These are phyloP conservation scores for Sherardia arvensis DNA, from an alignment of 257 asterid genomes.

Conservation along the genomic window DNA sequence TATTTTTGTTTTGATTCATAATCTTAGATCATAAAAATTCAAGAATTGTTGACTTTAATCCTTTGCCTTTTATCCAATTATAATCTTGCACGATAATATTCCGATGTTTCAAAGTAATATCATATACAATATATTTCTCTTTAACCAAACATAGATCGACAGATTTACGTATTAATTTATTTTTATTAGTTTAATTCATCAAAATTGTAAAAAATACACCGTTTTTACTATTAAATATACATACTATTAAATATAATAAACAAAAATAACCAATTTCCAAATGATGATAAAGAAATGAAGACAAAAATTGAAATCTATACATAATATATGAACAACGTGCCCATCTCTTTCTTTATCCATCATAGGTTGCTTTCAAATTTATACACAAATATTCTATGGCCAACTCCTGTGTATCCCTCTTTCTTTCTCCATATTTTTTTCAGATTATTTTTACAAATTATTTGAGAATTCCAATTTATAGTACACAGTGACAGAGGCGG, in stretches of 20 bases:
- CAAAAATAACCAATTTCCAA: too few relatives aligned
- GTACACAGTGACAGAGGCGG: too few relatives aligned
- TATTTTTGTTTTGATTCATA: not conserved
- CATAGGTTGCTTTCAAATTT: slow-evolving; percentile 35
- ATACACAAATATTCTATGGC: slow-evolving; percentile 27
- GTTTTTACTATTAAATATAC: too few relatives aligned
- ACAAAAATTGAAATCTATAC: not conserved
- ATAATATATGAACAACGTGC: slow-evolving; percentile 16
- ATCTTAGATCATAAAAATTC: not conserved
- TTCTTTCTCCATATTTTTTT: not conserved
- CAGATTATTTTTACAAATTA: not conserved
- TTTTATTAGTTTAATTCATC: too few relatives aligned
- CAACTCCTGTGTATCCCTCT: slow-evolving; percentile 5
- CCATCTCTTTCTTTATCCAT: slow-evolving; percentile 36
- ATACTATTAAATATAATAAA: too few relatives aligned
- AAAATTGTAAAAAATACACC: too few relatives aligned
- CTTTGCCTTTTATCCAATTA: not conserved
- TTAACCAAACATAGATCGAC: not conserved
- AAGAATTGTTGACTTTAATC: not conserved
- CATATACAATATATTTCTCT: not conserved
- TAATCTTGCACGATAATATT: not conserved
- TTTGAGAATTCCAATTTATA: too few relatives aligned
- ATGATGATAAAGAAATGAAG: not conserved
- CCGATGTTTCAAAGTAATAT: not conserved
- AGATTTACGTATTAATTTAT: too few relatives aligned